Conservation (phyloP, 2,329 filamentous ascomycete species). For the Aphanocladium album region DNA sequence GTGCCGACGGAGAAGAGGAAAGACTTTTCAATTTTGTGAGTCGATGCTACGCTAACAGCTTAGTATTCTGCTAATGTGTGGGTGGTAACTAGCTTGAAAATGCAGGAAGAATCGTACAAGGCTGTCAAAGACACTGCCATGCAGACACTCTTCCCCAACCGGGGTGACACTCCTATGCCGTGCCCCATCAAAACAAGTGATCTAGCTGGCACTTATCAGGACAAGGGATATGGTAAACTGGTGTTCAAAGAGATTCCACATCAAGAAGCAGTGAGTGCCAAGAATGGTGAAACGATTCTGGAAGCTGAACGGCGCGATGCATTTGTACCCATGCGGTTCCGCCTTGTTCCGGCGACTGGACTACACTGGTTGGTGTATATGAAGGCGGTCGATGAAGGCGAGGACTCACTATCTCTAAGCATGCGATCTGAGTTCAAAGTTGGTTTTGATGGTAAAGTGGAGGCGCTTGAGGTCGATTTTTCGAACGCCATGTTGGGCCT, state of each 20-base stretch:
- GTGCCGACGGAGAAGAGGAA: conserved; percentile 17
- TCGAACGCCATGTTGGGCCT: not conserved
- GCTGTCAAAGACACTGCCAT: not conserved
- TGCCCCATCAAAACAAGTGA: not conserved
- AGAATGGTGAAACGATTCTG: not conserved
- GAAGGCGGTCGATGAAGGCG: not conserved
- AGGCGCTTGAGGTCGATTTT: not conserved
- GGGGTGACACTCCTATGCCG: not conserved
- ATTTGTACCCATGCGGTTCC: not conserved
- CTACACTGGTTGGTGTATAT: not conserved
- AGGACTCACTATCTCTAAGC: not conserved
- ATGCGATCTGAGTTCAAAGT: not conserved
- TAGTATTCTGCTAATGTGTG: not conserved
- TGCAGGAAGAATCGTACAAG: not conserved
- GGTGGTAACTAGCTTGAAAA: not conserved
- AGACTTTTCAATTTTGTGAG: conserved; percentile 11
- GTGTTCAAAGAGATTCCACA: not conserved
- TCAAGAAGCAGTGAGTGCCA: not conserved
- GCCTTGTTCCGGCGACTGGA: not conserved
- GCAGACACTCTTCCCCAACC: not conserved
- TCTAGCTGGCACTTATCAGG: not conserved
- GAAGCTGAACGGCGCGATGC: not conserved
- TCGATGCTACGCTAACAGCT: not conserved
- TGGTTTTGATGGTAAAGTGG: not conserved
- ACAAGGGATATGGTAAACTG: not conserved